Base-by-base conservation (phyloP, 2,329 filamentous ascomycete species). In the Neonectria neomacrospora region DNA sequence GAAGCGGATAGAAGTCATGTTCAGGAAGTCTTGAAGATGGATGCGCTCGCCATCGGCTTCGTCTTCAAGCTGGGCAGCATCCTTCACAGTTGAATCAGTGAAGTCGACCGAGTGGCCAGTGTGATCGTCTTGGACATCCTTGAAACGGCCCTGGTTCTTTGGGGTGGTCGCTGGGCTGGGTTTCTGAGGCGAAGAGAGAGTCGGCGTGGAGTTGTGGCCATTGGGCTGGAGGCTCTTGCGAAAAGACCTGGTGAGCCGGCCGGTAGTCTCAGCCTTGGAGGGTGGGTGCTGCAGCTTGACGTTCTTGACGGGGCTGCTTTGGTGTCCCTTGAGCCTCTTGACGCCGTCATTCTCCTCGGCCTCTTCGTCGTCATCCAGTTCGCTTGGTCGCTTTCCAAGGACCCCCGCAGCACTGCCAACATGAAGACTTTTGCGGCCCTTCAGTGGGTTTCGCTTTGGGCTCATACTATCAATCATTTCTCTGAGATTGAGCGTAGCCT, bases 1-100 rank as follows among this genome's bases (percentile, higher is more conserved):
- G 80, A 99, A 99, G 57, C 94, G 92, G 73, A 99, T 97, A 63
- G 93, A 96, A 2, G 95, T 97, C 88, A 97, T 90, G 66, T 96
- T 93, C 47, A 99, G 81, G 79, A 99, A 99, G 56, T 97, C 92
- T 71, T 97, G 93, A 3, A 99, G 83, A 48, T 94, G 91, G 57
- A 97, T 94, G 22, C 84, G 85, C 26, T 90, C 74, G 20, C 85
- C 83, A 12, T 82, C 77, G 20, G 82, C 83, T n/a, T 88, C 85
- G 6, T 80, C 77, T 54, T 82, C 79, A 23, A 80, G 71, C 45
- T 84, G 78, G 2, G 73, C 73, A 20, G 81, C 80, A 61, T 83
- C 75, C 52, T 80, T 73, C n/a, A 77, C 71, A 52, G 76, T 71
- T 14, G 78, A 71, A 32, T 84, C 75, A n/a, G 83, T 74, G 51